Evolutionary conservation across 257 asterid species (phyloP).

Genomic region (Avicennia marina): DNA sequence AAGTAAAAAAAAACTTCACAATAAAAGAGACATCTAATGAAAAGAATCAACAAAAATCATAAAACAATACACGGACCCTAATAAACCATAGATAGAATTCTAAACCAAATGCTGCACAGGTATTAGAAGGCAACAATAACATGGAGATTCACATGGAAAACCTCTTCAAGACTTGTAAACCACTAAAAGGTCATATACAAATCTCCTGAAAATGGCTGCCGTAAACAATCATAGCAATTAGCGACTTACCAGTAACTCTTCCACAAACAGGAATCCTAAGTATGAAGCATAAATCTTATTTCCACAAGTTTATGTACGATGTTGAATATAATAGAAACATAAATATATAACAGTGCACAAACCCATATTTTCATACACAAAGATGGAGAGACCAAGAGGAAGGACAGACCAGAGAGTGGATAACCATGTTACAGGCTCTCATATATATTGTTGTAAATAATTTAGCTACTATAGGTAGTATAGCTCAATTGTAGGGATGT

Average conservation of each 20-base stretch:
- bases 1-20: slow-evolving; percentile 11
- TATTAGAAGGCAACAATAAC: slow-evolving; percentile 6
- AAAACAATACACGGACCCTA: slow-evolving; percentile 11
- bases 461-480: too few relatives aligned
- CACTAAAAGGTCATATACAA: background rate
- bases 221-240: background rate
- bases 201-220: slow-evolving; percentile 1
- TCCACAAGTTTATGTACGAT: background rate
- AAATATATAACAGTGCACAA: background rate
- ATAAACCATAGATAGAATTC: slow-evolving; percentile 13
- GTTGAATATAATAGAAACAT: background rate
- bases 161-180: background rate
- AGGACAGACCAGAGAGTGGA: too few relatives aligned
- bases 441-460: too few relatives aligned
- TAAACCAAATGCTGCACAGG: background rate
- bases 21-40: slow-evolving; percentile 19
- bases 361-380: background rate
- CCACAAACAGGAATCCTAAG: background rate
- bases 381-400: background rate
- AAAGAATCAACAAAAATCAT: slow-evolving; percentile 8
- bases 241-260: background rate
- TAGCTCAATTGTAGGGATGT: too few relatives aligned
- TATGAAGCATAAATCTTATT: background rate
- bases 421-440: too few relatives aligned
- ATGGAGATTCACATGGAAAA: slow-evolving; percentile 1